A percentile compares a stretch with the other conserved stretches of the same genome.
Conservation (phyloP, 23 red algal species). For the Pyropia haitanensis region DNA sequence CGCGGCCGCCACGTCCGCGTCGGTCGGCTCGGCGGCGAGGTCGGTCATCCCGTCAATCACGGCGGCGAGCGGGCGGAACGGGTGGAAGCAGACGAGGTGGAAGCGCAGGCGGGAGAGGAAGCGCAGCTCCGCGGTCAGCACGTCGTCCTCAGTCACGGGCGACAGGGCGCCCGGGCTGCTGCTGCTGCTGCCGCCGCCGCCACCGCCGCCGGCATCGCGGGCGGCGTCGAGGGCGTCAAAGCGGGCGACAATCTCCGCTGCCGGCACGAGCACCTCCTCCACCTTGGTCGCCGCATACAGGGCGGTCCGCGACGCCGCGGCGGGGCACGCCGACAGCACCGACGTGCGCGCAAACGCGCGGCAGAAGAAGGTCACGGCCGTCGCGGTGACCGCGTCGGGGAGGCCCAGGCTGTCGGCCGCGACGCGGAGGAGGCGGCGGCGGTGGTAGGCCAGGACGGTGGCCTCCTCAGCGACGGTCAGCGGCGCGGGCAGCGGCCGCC, state of each 20-base stretch:
- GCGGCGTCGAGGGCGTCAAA: slow-evolving; percentile 32
- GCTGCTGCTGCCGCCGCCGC: neutral
- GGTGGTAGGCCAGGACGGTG: slow-evolving; percentile 36
- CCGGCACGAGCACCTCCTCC: slow-evolving; percentile 46
- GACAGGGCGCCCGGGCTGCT: neutral
- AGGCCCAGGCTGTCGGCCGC: slow-evolving; percentile 21
- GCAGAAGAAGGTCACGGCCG: slow-evolving; percentile 70
- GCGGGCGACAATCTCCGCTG: slow-evolving; percentile 17
- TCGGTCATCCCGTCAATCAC: neutral
- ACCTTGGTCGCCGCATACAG: slow-evolving; percentile 53
- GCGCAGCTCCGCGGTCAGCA: slow-evolving; percentile 48
- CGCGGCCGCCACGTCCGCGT: no score
- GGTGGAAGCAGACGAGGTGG: slow-evolving; percentile 71
- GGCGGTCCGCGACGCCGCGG: slow-evolving; percentile 33
- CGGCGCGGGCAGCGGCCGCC: neutral
- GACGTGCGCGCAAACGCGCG: slow-evolving; percentile 58
- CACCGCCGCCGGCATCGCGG: slow-evolving; percentile 4
- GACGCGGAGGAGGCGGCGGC: slow-evolving; percentile 48
- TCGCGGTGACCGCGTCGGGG: slow-evolving; percentile 40
- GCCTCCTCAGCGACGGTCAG: slow-evolving; percentile 35
- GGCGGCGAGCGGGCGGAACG: slow-evolving; percentile 34
- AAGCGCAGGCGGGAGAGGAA: slow-evolving; percentile 62
- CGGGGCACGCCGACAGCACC: slow-evolving; percentile 55
- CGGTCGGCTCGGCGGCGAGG: no score
- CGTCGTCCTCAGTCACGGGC: slow-evolving; percentile 9